Base-by-base conservation (phyloP, 805 yeast species). In the Zygotorulaspora danielsina region DNA sequence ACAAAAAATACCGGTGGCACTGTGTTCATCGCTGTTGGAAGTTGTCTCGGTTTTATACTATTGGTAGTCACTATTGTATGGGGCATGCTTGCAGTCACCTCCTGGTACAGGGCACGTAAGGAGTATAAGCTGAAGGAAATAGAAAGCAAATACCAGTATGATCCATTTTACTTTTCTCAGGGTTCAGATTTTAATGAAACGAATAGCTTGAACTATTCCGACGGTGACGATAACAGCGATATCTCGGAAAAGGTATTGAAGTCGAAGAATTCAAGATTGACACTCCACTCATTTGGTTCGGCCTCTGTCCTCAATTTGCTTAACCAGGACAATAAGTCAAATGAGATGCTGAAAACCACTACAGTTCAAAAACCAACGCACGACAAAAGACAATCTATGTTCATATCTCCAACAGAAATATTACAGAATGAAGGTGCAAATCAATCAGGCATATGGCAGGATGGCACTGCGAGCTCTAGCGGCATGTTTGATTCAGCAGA, bases 1-100 rank as follows among this genome's bases (percentile, higher is more conserved):
- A 61, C 75, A 11, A 57, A 53, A 5, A 67, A 73, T 30, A 80
- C 82, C 1, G 70, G 73, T 34, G 94, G 93, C 3, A 79, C 90
- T 1, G 85, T 84, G 3, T 85, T 84, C 63, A 83, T 85, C 32
- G 82, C 82, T 0, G 79, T 84, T 43, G 95, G 93, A 2, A 70
- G 79, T 18, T 72, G 78, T 25, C 68, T 84, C 11, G 85, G 80
- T 0, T 74, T 76, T 21, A 59, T 80, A 2, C 56, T 75, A 12
- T 16, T 61, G 2, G 35, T 57, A 2, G 25, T 59, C 3, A 30
- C 46, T 2, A 16, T 57, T 4, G 36, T 59, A 2, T 45, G 68
- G 45, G 32, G 52, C 4, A 34, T 57, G 6, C 20, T 55, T 3
- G 41, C 54, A 5, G 20, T 53, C n/a, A 50, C 52, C 25, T 57